These are phyloP conservation scores for Sporothrix protearum DNA, from an alignment of 2,329 filamentous ascomycete genomes.

Conservation along the genomic window DNA sequence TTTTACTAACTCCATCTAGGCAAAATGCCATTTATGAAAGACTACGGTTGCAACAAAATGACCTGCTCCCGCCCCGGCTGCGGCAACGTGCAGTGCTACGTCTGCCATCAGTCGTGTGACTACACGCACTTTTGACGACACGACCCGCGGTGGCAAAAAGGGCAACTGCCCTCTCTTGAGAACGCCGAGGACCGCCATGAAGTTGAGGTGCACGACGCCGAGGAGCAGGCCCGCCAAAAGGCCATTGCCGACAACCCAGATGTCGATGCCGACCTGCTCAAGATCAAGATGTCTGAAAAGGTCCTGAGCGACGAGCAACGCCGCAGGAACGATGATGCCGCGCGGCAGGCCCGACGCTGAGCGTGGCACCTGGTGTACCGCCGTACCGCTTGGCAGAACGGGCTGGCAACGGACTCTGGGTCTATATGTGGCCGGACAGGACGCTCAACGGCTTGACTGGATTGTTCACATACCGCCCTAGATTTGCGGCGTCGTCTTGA, in stretches of 20 bases:
- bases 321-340: constrained; percentile 23
- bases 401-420: no score
- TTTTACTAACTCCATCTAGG: constrained; percentile 38
- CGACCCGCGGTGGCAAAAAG: constrained; percentile 42
- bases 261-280: constrained; percentile 54
- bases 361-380: neutral
- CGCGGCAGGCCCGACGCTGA: neutral
- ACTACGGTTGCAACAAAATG: constrained; percentile 81
- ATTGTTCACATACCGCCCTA: no score
- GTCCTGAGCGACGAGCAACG: constrained; percentile 45
- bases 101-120: constrained; percentile 63
- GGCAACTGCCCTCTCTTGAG: constrained; percentile 66
- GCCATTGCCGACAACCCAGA: constrained; percentile 58
- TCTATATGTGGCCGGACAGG: neutral
- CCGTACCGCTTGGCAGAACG: neutral
- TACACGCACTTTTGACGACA: constrained; percentile 73
- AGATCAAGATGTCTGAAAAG: constrained; percentile 56
- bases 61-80: constrained; percentile 58
- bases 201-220: constrained; percentile 60
- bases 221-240: constrained; percentile 53
- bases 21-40: constrained; percentile 74
- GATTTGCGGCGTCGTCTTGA: neutral
- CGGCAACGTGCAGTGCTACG: constrained; percentile 59
- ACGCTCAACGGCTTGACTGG: no score
- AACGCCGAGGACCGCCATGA: constrained; percentile 57